Evolutionary conservation across 108 stramenopile species (phyloP), one percentile per base, ranked within the genome.

Genomic region (Stephanodiscus triporus): DNA sequence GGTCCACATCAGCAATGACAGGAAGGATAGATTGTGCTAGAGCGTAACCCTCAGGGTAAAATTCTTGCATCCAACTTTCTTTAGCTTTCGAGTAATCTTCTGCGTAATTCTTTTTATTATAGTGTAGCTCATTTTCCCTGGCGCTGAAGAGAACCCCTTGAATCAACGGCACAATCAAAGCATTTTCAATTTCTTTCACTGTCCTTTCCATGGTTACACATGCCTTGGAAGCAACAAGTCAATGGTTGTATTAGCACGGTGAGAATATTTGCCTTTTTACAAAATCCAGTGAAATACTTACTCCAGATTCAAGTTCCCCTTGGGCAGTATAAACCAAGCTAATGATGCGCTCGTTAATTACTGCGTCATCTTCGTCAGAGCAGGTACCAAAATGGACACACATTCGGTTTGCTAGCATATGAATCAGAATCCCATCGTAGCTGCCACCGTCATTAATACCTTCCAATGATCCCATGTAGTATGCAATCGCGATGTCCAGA

Each of bases 371-470:
- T 14, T 76, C 54, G 7, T 69, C 45, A 13, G 61, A 37, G 70
- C 93, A 94, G 29, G 90, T 91, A n/a, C 67, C 69, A 67, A 91
- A 94, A 27, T 89, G 84, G 7, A 51, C 63, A 66, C 93, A 94
- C 63, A 87, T 68, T 13, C 89, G 68, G 40, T 89, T 86, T 2
- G 88, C 85, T 34, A 94, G 70, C 55, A 76, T 82, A 69, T 84
- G 88, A 26, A 85, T 66, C 68, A 90, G 70, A 53, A 68, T 75
- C 45, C 93, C 93, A 55, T 85, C 79, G 45, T 59, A 73, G 23
- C 55, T 64, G 3, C 86, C 85, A 16, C 85, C 89, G 55, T 75
- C 70, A 55, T 85, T 72, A 10, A 37, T 36, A 2, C 91, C 91
- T 76, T 94, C 89, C 29, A 91, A 54, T 27, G 77, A 82, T 45